Conservation (phyloP, 805 yeast species). For the Saturnispora serradocipensis region DNA sequence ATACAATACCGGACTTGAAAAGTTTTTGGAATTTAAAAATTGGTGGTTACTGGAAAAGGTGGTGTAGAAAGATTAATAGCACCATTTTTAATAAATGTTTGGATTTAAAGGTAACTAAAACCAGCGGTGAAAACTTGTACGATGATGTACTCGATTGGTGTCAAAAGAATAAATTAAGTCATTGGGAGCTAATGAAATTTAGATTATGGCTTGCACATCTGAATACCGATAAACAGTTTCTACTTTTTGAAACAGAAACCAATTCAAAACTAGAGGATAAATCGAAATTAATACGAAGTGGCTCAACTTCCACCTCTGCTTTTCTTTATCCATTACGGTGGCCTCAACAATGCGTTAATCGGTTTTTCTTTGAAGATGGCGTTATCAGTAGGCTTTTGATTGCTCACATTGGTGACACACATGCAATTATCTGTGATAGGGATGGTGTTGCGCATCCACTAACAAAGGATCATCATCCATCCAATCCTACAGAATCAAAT, state of each 20-base stretch:
- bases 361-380: slow-evolving; percentile 53
- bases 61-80: slow-evolving; percentile 38
- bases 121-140: neutral
- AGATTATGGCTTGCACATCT: slow-evolving; percentile 59
- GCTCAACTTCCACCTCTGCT: slow-evolving; percentile 30
- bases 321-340: slow-evolving; percentile 26
- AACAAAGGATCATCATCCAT: slow-evolving; percentile 80
- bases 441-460: slow-evolving; percentile 72
- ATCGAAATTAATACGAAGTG: slow-evolving; percentile 21
- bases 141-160: slow-evolving; percentile 8
- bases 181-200: slow-evolving; percentile 47
- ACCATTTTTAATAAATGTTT: slow-evolving; percentile 5
- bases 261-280: slow-evolving; percentile 8
- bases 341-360: slow-evolving; percentile 21
- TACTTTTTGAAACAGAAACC: slow-evolving; percentile 25
- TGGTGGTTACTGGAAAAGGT: slow-evolving; percentile 81
- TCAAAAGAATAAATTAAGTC: slow-evolving; percentile 7
- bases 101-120: neutral
- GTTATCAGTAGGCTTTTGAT: slow-evolving; percentile 61
- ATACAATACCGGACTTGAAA: slow-evolving; percentile 33
- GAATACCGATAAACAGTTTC: slow-evolving; percentile 54
- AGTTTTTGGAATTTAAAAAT: slow-evolving; percentile 47
- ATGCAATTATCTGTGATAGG: slow-evolving; percentile 76
- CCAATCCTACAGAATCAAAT: slow-evolving; percentile 66
- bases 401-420: slow-evolving; percentile 91